phyloP scores from a whole-genome alignment of 257 asterid species.

The Nicotiana paniculata region DNA sequence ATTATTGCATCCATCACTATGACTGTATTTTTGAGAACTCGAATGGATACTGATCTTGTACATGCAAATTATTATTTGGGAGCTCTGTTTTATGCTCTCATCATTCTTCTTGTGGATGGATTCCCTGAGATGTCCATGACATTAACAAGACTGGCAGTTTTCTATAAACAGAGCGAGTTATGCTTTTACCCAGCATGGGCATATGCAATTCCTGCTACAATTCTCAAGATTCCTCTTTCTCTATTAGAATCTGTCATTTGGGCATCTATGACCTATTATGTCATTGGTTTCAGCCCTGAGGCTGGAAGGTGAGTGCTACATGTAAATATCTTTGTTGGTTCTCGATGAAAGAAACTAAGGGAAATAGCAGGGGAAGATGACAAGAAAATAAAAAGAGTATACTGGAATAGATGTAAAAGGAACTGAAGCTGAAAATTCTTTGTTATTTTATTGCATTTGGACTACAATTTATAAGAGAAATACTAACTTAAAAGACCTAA shows the following conservation, averaged over 20 bases:
- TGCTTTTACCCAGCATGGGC: constrained; percentile 58
- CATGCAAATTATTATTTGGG: constrained; percentile 49
- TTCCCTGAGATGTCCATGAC: constrained; percentile 49
- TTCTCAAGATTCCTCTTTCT: constrained; percentile 50
- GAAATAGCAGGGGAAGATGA: too few relatives aligned
- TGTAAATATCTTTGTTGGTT: not conserved
- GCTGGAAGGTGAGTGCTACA: constrained; percentile 46
- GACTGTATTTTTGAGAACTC: constrained; percentile 54
- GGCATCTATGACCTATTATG: constrained; percentile 49
- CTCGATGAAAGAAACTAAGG: too few relatives aligned
- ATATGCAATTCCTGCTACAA: constrained; percentile 38
- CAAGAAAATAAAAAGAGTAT: too few relatives aligned
- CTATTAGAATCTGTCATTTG: constrained; percentile 39
- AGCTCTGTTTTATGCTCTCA: constrained; percentile 38
- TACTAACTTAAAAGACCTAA: too few relatives aligned
- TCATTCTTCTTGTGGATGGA: constrained; percentile 46
- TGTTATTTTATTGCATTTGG: too few relatives aligned
- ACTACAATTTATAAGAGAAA: too few relatives aligned
- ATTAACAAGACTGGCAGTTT: constrained; percentile 37
- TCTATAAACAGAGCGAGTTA: constrained; percentile 47
- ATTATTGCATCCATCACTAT: constrained; percentile 34
- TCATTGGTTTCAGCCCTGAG: constrained; percentile 47
- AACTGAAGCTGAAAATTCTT: too few relatives aligned
- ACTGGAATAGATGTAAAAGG: too few relatives aligned
- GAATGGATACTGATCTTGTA: constrained; percentile 33